Conservation (phyloP, 2,329 filamentous ascomycete genomes). For the Xylaria multiplex region DNA sequence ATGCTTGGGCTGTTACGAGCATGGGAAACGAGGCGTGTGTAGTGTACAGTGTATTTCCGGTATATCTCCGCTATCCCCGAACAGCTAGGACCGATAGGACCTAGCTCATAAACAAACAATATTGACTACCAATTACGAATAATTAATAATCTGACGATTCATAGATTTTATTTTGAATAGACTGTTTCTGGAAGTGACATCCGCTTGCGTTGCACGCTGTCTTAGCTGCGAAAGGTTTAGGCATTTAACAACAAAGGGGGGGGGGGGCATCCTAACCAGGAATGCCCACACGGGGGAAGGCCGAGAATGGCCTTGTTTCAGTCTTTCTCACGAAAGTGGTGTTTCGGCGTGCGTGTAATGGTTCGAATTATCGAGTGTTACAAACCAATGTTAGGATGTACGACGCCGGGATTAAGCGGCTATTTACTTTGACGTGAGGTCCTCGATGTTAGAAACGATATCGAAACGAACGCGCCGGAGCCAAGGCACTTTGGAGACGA, state of each 20-base stretch:
- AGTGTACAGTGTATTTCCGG: neutral
- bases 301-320: neutral
- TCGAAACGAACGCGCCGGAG: neutral
- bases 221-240: constrained; percentile 12
- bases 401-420: neutral
- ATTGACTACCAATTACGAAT: neutral
- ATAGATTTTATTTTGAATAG: neutral
- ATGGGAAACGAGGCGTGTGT: neutral
- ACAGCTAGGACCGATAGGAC: no score
- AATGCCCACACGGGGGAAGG: neutral
- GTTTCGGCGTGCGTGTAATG: neutral
- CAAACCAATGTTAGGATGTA: neutral
- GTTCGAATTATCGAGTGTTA: neutral
- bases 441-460: neutral
- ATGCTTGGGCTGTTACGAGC: no score
- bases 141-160: neutral
- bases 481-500: neutral
- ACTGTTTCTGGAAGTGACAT: neutral
- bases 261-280: neutral
- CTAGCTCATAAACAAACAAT: neutral
- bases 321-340: neutral
- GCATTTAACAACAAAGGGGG: neutral
- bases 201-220: constrained; percentile 1
- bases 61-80: neutral
- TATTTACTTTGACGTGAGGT: neutral